A percentile compares a stretch with the other conserved stretches of the same genome.
These are phyloP conservation scores for Geotrichum carabidarum DNA, from an alignment of 1,139 yeast species.

Conservation along the genomic window DNA sequence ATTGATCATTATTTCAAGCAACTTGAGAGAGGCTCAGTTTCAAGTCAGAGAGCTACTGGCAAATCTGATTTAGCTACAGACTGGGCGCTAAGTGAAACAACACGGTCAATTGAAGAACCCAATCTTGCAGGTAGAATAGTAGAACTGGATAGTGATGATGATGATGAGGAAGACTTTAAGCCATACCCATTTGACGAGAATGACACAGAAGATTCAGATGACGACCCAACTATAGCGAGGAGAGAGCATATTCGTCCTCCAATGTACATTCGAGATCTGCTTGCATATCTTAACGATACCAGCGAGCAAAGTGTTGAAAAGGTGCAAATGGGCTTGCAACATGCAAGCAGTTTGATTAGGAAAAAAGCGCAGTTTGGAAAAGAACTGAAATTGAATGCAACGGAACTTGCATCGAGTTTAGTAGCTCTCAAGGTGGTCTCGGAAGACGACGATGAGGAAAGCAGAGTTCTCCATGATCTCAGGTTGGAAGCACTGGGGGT, in stretches of 20 bases:
- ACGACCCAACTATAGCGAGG: slow-evolving; percentile 44
- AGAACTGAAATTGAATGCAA: slow-evolving; percentile 51
- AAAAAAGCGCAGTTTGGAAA: slow-evolving; percentile 49
- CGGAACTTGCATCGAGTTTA: slow-evolving; percentile 44
- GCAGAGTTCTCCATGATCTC: slow-evolving; percentile 48
- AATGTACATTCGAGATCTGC: slow-evolving; percentile 57
- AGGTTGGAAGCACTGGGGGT: slow-evolving; percentile 51
- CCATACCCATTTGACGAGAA: slow-evolving; percentile 29
- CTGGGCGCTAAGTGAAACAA: not conserved
- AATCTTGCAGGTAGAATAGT: not conserved
- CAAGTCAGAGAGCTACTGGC: not conserved
- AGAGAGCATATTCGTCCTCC: slow-evolving; percentile 46
- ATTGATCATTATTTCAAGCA: slow-evolving; percentile 7
- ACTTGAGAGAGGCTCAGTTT: not conserved
- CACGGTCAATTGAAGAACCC: too few species aligned
- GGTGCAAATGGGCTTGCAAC: slow-evolving; percentile 46
- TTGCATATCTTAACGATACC: slow-evolving; percentile 45
- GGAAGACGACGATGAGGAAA: slow-evolving; percentile 43
- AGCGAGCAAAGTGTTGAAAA: slow-evolving; percentile 45
- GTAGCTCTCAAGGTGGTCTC: slow-evolving; percentile 40
- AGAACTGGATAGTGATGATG: slow-evolving; percentile 22
- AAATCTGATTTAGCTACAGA: not conserved
- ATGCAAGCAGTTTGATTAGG: slow-evolving; percentile 53
- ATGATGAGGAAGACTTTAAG: slow-evolving; percentile 23
- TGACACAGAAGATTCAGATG: slow-evolving; percentile 28